Base-by-base conservation (phyloP, 371 early-diverging fungal genomes). In the Apophysomyces variabilis region DNA sequence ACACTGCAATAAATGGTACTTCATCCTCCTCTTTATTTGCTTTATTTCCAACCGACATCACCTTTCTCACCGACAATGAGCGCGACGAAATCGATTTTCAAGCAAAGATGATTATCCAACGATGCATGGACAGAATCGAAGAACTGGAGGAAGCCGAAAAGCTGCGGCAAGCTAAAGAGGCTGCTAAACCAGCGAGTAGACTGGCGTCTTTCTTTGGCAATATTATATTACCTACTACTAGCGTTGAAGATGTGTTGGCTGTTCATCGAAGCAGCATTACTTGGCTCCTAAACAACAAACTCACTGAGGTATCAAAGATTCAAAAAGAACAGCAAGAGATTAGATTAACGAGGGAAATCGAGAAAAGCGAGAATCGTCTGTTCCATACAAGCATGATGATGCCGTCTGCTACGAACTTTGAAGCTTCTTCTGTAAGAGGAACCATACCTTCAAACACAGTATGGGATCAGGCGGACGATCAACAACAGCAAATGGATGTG, bases 71-170 rank as follows among this genome's bases (percentile, higher is more conserved):
- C 1, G 84, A 86, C 50, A 66, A 69, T 45, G 81, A 87, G 63
- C 76, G 87, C 26, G 87, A 87, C 58, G 85, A 87, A 45, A 87
- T 87, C 46, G 87, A 87, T 66, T 78, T 82, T 46, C 87, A 87
- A 66, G 81, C 87, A 26, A 87, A 85, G 50, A 62, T 78, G 6
- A 79, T 87, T 9, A 85, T 87, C 26, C 74, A 78, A 47, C 77
- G 80, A 32, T 85, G 84, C 45, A 76, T 84, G 62, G 83, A 84
- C 43, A 68, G 87, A 12, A 81, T 87, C 36, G 79, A 79, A 45
- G 77, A 79, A 59, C 61, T 87, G 32, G 84, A 87, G 61, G 72
- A 78, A 16, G 71, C 77, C 0, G 84, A 84, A 71, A 70, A 73
- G 37, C 56, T 76, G 6, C 67, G 79, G 36, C 61, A 67, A 47